Evolutionary conservation across 2,329 filamentous ascomycete genomes (phyloP), one percentile per base, ranked within the genome.

Genomic region (Microdochium trichocladiopsis): DNA sequence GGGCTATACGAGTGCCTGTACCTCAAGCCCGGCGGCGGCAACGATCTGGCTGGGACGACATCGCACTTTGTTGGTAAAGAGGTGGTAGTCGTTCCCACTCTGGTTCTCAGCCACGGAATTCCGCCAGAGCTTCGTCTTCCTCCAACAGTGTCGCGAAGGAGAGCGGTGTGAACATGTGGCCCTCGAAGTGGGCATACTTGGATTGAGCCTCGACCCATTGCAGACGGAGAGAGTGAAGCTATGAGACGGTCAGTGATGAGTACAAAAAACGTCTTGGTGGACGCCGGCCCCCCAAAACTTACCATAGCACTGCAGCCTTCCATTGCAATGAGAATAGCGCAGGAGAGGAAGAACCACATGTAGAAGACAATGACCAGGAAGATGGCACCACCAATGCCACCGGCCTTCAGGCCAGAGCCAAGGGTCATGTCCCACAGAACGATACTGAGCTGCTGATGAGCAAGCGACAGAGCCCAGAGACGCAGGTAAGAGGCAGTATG

Each of bases 401-500:
- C 77, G 60, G 78, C 82, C 23, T 73, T 72, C 53, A 99, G 87
- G 3, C 89, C 87, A 50, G 84, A 86, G 25, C 80, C 87, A 50
- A 99, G 78, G 1, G 94, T 99, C 94, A 99, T 99, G 63, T 82
- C 82, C 94, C 94, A 99, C 48, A 99, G 81, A 57, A 99, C 94
- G 58, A 92, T 87, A 49, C 90, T 96, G 55, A 99, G 85, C 79
- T 97, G 94, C 70, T 99, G 94, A 77, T 99, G 94, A 28, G 94
- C 94, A 55, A 99, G 86, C 2, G 94, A 99, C 61, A 99, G 72
- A 28, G 94, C 94, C 94, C 94, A 99, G 47, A 99, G 88, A 77
- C 94, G 94, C 48, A 99, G 87, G 72, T 99, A 99, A 1, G 94
- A 99, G 4, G 94, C 94, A 4, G 95, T 99, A 74, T 99, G 94